Percentiles rank a stretch among this genome's conserved stretches.
phyloP scores from a whole-genome alignment of 1,139 yeast species.

The Entelexis paramagnoliae region DNA sequence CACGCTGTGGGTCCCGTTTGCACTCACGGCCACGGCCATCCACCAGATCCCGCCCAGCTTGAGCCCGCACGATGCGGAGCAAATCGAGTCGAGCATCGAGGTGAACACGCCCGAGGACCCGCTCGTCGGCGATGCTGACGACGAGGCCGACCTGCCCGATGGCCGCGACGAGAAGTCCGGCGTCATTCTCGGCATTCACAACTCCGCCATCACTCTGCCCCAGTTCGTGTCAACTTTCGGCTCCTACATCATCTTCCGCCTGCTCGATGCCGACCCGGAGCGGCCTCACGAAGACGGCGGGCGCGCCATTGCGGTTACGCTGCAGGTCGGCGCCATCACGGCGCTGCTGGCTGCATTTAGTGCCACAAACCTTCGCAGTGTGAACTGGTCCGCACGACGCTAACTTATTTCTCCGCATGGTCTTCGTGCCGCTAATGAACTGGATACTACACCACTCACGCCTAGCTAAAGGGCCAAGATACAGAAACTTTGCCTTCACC shows the following conservation, averaged over 20 bases:
- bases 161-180: conserved; percentile 29
- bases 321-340: conserved; percentile 32
- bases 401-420: too few relatives aligned
- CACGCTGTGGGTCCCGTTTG: conserved; percentile 37
- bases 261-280: conserved; percentile 25
- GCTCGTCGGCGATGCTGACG: background rate
- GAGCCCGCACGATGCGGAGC: background rate
- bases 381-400: background rate
- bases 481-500: too few relatives aligned
- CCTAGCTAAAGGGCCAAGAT: too few relatives aligned
- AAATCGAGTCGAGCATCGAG: background rate
- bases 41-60: conserved; percentile 23
- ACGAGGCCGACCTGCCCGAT: conserved; percentile 9
- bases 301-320: conserved; percentile 31
- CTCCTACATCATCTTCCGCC: conserved; percentile 32
- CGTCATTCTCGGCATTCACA: conserved; percentile 35
- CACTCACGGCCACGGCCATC: conserved; percentile 35
- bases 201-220: conserved; percentile 35
- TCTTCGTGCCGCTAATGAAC: too few relatives aligned
- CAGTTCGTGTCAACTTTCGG: conserved; percentile 35
- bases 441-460: too few relatives aligned
- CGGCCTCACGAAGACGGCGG: conserved; percentile 31
- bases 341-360: conserved; percentile 32
- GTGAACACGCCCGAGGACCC: background rate
- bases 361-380: conserved; percentile 17